Evolutionary conservation across 83 land plant species (phyloP).

Genomic region (Isoetes engelmannii): DNA sequence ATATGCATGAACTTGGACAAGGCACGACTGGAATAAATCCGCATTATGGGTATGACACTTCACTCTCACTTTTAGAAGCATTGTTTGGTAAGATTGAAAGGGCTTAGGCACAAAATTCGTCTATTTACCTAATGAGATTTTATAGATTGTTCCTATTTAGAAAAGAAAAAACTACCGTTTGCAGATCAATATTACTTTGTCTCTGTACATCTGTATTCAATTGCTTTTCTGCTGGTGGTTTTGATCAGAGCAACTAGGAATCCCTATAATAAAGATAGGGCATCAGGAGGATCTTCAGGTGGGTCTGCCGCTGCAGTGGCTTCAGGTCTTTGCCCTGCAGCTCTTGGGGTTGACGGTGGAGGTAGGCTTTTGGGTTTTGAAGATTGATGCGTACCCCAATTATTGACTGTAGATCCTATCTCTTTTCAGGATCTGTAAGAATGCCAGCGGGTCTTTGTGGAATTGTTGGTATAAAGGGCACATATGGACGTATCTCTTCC

Average conservation of each 20-base stretch:
- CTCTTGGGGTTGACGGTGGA: conserved; percentile 95
- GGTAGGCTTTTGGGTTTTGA: conserved; percentile 34
- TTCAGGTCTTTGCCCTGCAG: conserved; percentile 83
- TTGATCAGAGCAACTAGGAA: conserved; percentile 59
- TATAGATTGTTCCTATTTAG: conserved; percentile 29
- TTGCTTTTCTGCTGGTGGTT: background rate
- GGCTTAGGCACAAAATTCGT: background rate
- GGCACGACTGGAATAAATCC: conserved; percentile 95
- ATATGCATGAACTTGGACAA: conserved; percentile 94
- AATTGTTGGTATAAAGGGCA: conserved; percentile 77
- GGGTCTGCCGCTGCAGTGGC: conserved; percentile 93
- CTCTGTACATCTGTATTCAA: background rate
- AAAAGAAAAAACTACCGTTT: background rate
- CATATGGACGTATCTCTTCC: conserved; percentile 60
- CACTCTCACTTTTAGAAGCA: no score
- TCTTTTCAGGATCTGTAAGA: conserved; percentile 67
- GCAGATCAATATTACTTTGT: background rate
- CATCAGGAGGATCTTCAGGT: conserved; percentile 92
- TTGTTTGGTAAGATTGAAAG: no score
- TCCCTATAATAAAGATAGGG: conserved; percentile 50
- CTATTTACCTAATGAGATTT: background rate
- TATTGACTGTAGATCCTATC: background rate
- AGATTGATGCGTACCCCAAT: background rate
- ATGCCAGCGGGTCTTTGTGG: conserved; percentile 92
- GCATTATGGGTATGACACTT: conserved; percentile 61